Evolutionary conservation across 1,284 basidiomycete species (phyloP).

Genomic region (Cryptococcus amylolentus): DNA sequence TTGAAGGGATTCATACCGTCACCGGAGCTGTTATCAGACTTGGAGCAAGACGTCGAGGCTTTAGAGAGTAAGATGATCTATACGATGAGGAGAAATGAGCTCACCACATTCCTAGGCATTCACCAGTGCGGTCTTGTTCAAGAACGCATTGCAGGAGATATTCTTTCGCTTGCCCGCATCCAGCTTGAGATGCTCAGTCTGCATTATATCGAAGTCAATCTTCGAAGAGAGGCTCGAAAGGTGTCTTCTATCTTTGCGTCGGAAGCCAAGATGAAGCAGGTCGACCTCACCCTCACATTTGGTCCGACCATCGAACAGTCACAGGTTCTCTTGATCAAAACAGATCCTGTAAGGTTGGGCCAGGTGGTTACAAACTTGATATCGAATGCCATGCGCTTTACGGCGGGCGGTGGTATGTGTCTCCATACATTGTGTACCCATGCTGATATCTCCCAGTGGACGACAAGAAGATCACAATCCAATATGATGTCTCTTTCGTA

Average conservation of each 20-base stretch:
- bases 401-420: constrained; percentile 18
- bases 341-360: constrained; percentile 46
- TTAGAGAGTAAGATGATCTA: constrained; percentile 33
- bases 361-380: constrained; percentile 45
- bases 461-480: constrained; percentile 31
- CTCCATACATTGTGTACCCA: not conserved
- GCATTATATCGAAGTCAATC: constrained; percentile 44
- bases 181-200: constrained; percentile 46
- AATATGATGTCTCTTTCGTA: constrained; percentile 36
- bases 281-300: constrained; percentile 31
- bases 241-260: constrained; percentile 34
- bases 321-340: constrained; percentile 32
- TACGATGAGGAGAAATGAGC: not conserved
- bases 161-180: constrained; percentile 49
- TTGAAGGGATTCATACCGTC: constrained; percentile 36
- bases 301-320: constrained; percentile 27
- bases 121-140: constrained; percentile 49
- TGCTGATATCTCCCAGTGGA: constrained; percentile 3
- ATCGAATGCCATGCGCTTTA: constrained; percentile 40
- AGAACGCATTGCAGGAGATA: constrained; percentile 51
- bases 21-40: constrained; percentile 33
- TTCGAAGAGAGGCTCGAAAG: constrained; percentile 44
- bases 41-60: constrained; percentile 49
- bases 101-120: constrained; percentile 17
- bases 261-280: constrained; percentile 41